phyloP scores from a whole-genome alignment of 805 yeast genomes.

The Metschnikowia amazonensis region DNA sequence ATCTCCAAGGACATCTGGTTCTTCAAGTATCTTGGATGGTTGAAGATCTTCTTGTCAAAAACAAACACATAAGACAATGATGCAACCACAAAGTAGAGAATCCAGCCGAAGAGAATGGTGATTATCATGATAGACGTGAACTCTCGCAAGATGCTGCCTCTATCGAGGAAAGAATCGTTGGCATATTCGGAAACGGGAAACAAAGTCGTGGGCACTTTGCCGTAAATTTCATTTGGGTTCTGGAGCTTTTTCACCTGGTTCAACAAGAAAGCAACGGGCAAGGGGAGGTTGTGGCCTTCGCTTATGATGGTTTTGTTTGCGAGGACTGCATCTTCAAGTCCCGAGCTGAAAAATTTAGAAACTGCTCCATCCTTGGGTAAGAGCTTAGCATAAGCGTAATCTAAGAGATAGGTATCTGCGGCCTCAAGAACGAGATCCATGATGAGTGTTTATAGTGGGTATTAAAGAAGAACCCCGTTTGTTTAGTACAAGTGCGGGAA shows the following conservation, averaged over 20 bases:
- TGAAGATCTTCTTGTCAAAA: conserved; percentile 84
- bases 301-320: conserved; percentile 14
- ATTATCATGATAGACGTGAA: conserved; percentile 58
- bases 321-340: conserved; percentile 12
- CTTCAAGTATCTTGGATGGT: conserved; percentile 93
- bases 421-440: conserved; percentile 94
- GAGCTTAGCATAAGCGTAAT: conserved; percentile 63
- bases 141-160: conserved; percentile 75
- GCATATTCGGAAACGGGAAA: conserved; percentile 56
- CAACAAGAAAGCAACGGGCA: conserved; percentile 13
- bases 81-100: conserved; percentile 74
- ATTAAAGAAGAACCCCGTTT: not conserved
- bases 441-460: not conserved
- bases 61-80: conserved; percentile 70
- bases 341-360: conserved; percentile 22
- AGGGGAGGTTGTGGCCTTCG: conserved; percentile 16
- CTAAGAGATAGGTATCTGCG: conserved; percentile 69
- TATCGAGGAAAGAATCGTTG: conserved; percentile 61
- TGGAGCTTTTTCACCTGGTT: conserved; percentile 23
- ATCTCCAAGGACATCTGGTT: conserved; percentile 89
- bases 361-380: conserved; percentile 56
- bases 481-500: not conserved
- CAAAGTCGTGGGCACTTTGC: conserved; percentile 59
- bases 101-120: conserved; percentile 81
- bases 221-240: conserved; percentile 47